Evolutionary conservation across 768 basidiomycete species (phyloP), one percentile per base, ranked within the genome.

Genomic region (Sporobolomyces pararoseus): DNA sequence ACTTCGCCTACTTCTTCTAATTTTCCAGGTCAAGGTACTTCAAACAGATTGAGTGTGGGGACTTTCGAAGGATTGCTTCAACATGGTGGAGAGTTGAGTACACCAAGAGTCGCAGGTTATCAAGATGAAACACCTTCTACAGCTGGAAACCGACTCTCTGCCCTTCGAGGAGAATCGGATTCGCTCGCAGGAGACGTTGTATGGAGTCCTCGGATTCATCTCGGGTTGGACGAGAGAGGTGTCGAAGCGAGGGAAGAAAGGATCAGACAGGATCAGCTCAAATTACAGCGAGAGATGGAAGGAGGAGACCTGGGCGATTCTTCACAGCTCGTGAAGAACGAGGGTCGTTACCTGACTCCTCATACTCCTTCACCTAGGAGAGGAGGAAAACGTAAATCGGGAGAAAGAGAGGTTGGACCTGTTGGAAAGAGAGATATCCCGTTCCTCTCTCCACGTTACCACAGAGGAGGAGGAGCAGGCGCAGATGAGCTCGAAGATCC

Each of bases 241-340:
- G 54, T 68, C 54, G 67, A 50, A 7, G 67, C 67, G n/a, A 4
- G 66, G 29, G 66, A 68, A 44, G 46, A 39, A 7, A 42, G 66
- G 9, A 4, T 62, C 6, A 9, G 47, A 44, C 46, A 47, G 25
- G 66, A 68, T 25, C 32, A 37, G n/a, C 29, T 14, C 46, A 61
- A n/a, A n/a, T 32, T 61, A 7, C 59, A 44, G 51, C 23, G 62
- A 13, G 51, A 44, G 39, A 27, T 53, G 35, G 37, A 52, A 25
- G 62, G 51, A 14, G n/a, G 7, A 17, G 62, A 53, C 21, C 29
- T 53, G 2, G 62, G 37, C 2, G 62, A 53, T 19, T 25, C 3
- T 9, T 2, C 23, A 7, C 35, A 31, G 4, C 16, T 25, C 9
- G 2, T n/a, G 4, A 14, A 7, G 25, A 34, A n/a, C 4, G 59